phyloP scores from a whole-genome alignment of 306 rosid genomes.

The Sechiopsis laciniata region DNA sequence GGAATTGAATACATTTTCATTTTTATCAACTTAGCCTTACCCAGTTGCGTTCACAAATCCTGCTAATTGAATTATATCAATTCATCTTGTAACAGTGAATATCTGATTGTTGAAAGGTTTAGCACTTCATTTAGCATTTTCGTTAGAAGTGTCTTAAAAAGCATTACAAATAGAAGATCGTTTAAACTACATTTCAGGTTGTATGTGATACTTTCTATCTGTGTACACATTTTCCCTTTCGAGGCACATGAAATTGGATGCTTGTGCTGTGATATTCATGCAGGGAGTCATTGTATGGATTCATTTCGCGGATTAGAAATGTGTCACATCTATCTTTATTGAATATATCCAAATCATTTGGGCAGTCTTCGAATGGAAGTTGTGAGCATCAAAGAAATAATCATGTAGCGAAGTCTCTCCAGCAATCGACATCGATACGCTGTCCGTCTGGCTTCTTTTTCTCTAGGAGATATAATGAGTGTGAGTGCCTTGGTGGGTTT shows the following conservation, averaged over 20 bases:
- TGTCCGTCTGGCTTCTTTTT: slow-evolving; percentile 22
- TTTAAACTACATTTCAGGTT: neutral
- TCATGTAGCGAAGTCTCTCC: slow-evolving; percentile 23
- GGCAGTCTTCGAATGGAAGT: slow-evolving; percentile 18
- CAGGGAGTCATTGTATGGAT: slow-evolving; percentile 44
- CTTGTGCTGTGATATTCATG: slow-evolving; percentile 24
- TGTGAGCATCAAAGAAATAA: slow-evolving; percentile 30
- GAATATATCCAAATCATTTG: slow-evolving; percentile 21
- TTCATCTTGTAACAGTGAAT: neutral
- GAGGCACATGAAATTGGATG: neutral
- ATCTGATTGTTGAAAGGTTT: neutral
- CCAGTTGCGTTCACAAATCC: neutral
- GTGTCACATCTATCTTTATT: slow-evolving; percentile 30
- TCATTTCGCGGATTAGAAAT: slow-evolving; percentile 32
- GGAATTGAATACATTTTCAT: neutral
- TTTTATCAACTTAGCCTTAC: neutral
- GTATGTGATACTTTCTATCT: neutral
- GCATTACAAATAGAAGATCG: neutral
- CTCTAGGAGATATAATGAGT: slow-evolving; percentile 25
- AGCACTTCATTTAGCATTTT: neutral
- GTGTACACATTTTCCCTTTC: neutral
- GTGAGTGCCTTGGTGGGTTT: slow-evolving; percentile 23
- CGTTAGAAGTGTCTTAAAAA: too few species aligned
- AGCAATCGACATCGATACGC: slow-evolving; percentile 18
- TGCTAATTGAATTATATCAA: neutral